Evolutionary conservation across 169 alveolate genomes (phyloP), one percentile per base, ranked within the genome.

Genomic region (Perkinsus marinus): DNA sequence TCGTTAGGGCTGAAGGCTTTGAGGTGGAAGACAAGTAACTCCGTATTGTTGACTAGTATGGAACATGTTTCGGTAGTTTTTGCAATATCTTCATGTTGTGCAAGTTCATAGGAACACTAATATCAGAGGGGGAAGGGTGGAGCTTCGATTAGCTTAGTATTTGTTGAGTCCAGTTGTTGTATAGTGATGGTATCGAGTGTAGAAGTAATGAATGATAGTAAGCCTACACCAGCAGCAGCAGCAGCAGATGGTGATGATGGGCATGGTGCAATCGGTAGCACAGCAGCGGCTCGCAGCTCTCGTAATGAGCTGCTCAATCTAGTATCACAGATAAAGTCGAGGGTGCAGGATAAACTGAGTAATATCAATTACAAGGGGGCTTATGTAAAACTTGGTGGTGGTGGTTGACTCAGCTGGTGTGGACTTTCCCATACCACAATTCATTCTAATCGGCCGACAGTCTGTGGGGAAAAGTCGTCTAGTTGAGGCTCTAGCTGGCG

Each of bases 341-440:
- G 79, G 22, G 79, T 57, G 3, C 79, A 57, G 79, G 79, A 57
- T 26, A 57, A 57, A 26, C 79, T 57, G 36, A 57, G 79, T 57
- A 57, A 2, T 57, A 57, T 13, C 22, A 26, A 57, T 57, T n/a
- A n/a, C n/a, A n/a, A n/a, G n/a, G n/a, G n/a, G n/a, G n/a, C n/a
- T n/a, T n/a, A n/a, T n/a, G n/a, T n/a, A n/a, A n/a, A n/a, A n/a
- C n/a, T n/a, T n/a, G n/a, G n/a, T n/a, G n/a, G n/a, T n/a, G n/a
- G n/a, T n/a, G n/a, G n/a, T n/a, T n/a, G n/a, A n/a, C 79, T 57
- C 79, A 57, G 79, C 79, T 57, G 79, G 79, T 57, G 91, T 39
- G 2, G 93, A 92, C 37, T 92, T 92, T 89, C 93, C 93, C 6
- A 68, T 92, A 90, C 94, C 94, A 13, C 94, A 92, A 46, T 92